Percentiles rank a stretch among this genome's conserved stretches.
Evolutionary conservation across 2,329 filamentous ascomycete genomes (phyloP).

Genomic region (Penicillium paneum): DNA sequence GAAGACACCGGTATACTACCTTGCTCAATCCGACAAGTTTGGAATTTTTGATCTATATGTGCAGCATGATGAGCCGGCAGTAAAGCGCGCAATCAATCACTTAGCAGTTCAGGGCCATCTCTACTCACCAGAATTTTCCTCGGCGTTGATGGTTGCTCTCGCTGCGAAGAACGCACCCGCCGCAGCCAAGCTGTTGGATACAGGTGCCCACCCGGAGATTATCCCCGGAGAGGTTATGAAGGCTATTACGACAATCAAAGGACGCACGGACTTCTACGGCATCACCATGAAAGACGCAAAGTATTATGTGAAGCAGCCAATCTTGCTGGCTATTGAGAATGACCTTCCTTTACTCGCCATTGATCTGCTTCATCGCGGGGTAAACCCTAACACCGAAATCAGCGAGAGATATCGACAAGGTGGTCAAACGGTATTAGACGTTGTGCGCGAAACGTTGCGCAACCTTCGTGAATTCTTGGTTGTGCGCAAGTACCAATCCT

Average conservation of each 20-base stretch:
- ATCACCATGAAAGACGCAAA: conserved; percentile 51
- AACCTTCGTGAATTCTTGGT: conserved; percentile 48
- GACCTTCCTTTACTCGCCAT: conserved; percentile 54
- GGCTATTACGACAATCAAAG: conserved; percentile 10
- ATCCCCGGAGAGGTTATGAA: conserved; percentile 52
- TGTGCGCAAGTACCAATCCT: conserved; percentile 16
- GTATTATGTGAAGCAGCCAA: conserved; percentile 57
- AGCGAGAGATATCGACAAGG: conserved; percentile 27
- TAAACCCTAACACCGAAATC: conserved; percentile 62
- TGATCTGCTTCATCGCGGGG: conserved; percentile 61
- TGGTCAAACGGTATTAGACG: conserved; percentile 55
- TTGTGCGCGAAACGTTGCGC: conserved; percentile 54
- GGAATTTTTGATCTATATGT: conserved; percentile 45
- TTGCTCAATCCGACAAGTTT: conserved; percentile 52
- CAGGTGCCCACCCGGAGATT: conserved; percentile 59
- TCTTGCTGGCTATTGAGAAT: conserved; percentile 58
- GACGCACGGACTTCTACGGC: conserved; percentile 32
- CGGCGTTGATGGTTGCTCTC: conserved; percentile 61
- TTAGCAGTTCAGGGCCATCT: conserved; percentile 49
- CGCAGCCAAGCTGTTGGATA: conserved; percentile 59
- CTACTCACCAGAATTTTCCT: conserved; percentile 35
- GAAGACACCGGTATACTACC: conserved; percentile 64
- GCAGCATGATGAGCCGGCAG: conserved; percentile 58
- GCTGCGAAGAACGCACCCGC: conserved; percentile 47
- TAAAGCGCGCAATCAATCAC: conserved; percentile 65